Base-by-base conservation (phyloP, 345 rosid genomes). In the Heritiera littoralis region DNA sequence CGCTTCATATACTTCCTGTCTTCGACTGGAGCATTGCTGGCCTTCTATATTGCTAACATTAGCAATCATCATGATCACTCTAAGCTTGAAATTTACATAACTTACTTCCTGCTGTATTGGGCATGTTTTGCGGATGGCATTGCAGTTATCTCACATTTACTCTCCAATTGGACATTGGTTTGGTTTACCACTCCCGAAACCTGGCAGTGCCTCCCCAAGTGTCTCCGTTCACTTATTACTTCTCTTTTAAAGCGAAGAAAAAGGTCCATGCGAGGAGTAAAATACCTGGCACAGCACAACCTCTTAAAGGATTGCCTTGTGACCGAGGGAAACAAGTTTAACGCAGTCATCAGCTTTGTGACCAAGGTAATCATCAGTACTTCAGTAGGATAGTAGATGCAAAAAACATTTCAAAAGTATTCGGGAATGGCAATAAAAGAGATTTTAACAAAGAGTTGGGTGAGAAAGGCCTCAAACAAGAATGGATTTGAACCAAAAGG, bases 101-200 rank as follows among this genome's bases (percentile, higher is more conserved):
- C 85, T 40, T 83, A 46, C 11, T 6, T 59, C 7, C 55, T 84
- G 66, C 74, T 84, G 9, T 43, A n/a, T 7, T 77, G 56, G 8
- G 85, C 83, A 7, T 40, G 78, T 48, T 9, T 77, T 14, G 40
- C 81, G 7, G 85, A 87, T 30, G 2, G 63, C 9, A 64, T 65
- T 56, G 58, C 84, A 6, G 17, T 48, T 13, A 40, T 83, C 13
- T 4, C 28, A 10, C 35, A 60, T 9, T 15, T 81, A 12, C 35
- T 80, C 4, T 83, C 87, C 0, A 72, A 61, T 3, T 71, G 83
- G 84, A 52, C 75, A 13, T 9, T 48, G 15, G 14, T 9, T 17
- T 48, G 52, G 59, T 18, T 66, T 45, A 58, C 58, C 40, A 40
- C 1, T 43, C 20, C n/a, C 1, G 20, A 3, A 0, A 38, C 5